A percentile compares a stretch with the other conserved stretches of the same genome.
These are phyloP conservation scores for Saccharomycopsis synnaedendra DNA, from an alignment of 805 yeast species.

Conservation along the genomic window DNA sequence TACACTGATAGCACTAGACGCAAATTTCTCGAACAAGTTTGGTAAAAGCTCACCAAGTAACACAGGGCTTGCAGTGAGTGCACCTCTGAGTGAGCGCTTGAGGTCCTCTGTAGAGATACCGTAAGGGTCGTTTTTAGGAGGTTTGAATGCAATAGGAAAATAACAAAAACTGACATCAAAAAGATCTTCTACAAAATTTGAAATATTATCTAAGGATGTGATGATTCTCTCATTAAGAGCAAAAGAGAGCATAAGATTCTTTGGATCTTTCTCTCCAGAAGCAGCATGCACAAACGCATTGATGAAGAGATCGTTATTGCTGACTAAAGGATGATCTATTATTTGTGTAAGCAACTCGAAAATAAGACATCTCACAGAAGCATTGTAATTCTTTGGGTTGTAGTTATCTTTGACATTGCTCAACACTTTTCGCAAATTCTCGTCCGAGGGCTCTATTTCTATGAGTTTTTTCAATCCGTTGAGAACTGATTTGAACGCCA, in stretches of 20 bases:
- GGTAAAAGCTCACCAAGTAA: conserved; percentile 70
- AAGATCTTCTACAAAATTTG: conserved; percentile 45
- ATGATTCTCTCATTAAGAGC: conserved; percentile 39
- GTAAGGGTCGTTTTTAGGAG: conserved; percentile 75
- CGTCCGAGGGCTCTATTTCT: conserved; percentile 36
- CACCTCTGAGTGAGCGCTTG: conserved; percentile 46
- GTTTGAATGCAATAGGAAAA: conserved; percentile 91
- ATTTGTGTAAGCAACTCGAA: conserved; percentile 34
- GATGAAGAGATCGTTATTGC: conserved; percentile 33
- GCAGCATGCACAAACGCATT: conserved; percentile 56
- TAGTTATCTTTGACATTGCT: conserved; percentile 26
- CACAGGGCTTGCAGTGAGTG: conserved; percentile 47
- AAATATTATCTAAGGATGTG: conserved; percentile 26
- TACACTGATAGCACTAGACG: conserved; percentile 63
- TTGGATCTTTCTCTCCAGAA: conserved; percentile 89
- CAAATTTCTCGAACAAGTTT: conserved; percentile 65
- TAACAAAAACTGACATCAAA: conserved; percentile 90
- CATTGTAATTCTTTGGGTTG: conserved; percentile 46
- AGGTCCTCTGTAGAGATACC: conserved; percentile 67
- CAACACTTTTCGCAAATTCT: no score
- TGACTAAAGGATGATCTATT: background rate
- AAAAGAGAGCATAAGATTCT: conserved; percentile 68
- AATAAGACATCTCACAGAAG: conserved; percentile 48
- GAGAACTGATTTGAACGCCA: conserved; percentile 39
- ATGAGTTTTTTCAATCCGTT: conserved; percentile 43